Base-by-base conservation (phyloP, 2,329 filamentous ascomycete species). In the Raffaelea albimanens region DNA sequence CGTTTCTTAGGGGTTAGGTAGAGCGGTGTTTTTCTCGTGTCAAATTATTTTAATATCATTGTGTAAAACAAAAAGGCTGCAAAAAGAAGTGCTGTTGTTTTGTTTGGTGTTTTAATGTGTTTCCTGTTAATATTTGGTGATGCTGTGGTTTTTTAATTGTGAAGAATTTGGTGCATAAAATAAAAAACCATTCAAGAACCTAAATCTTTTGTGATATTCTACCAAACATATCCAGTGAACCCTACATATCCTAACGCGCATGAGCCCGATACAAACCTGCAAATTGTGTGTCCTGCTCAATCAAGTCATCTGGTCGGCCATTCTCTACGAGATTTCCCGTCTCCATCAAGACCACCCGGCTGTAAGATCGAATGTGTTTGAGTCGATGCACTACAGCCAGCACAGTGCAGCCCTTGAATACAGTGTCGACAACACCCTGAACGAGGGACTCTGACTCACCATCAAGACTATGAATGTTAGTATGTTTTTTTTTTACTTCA, bases 351-450 rank as follows among this genome's bases (percentile, higher is more conserved):
- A 33, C 44, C 10, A 46, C 36, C 25, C 36, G 33, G 23, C 41
- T 34, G 34, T 46, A 41, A 5, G 23, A 8, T 21, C 18, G 22
- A 21, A 46, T 23, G 25, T 46, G 38, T 18, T 36, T 36, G n/a
- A 46, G 45, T 13, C 36, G 44, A n/a, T 46, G 44, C 36, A 46
- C 33, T 8, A 41, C 18, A 9, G 44, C 16, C 5, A 40, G 23
- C 20, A 40, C 20, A 3, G 34, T 46, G 22, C 44, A 46, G 23
- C 22, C 18, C 16, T 19, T n/a, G 25, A 46, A 21, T 4, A 29
- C 19, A 18, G 5, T 39, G 21, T 38, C 20, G 34, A 46, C 13
- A 14, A 44, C 19, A 13, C 19, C 22, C 29, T 34, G 25, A 4
- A 44, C 18, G 14, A 44, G 23, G 16, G 42, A 11, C 10, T 29